Evolutionary conservation across 306 rosid species (phyloP), one percentile per base, ranked within the genome.

Genomic region (Vachellia pachyceras): DNA sequence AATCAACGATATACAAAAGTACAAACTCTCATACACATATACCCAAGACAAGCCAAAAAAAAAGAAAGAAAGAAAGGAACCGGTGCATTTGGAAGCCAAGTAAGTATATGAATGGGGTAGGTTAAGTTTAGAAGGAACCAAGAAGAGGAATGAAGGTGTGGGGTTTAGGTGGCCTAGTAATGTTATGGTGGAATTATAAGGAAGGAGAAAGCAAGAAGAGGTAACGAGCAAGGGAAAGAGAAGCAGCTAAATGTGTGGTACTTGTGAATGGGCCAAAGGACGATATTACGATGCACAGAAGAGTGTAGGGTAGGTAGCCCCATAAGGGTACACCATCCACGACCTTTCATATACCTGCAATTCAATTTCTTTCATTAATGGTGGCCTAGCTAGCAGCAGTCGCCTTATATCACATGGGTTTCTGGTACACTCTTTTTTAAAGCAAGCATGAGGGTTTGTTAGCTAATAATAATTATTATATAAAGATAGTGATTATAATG

Each of bases 351-450:
- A 0, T 9, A 20, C 6, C 58, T 52, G 17, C 22, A 52, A 5
- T 57, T 57, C 64, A 57, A 9, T n/a, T 3, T 22, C 35, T 20
- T 58, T 58, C 65, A 23, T 58, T 23, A 58, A 67, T 35, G 80
- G 85, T 88, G 93, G 86, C 88, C 89, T 81, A 88, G 35, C 35
- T 58, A 10, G 36, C 90, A 90, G 36, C 82, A 23, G 88, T 85
- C 90, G 85, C 39, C 49, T 18, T 1, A 17, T 8, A 91, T 88
- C 99, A 95, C 98, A 90, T 95, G 98, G 97, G 86, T 84, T 88
- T 72, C 33, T 91, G 87, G 90, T 87, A 72, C 60, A 15, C 86
- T 82, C 67, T 78, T 84, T 63, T 77, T 79, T 22, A 18, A 50
- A 50, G 33, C 36, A 72, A 71, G 76, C 86, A 84, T 78, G 82